Evolutionary conservation across 495 filamentous ascomycete genomes (phyloP), one percentile per base, ranked within the genome.

Genomic region (Aspergillus homomorphus): DNA sequence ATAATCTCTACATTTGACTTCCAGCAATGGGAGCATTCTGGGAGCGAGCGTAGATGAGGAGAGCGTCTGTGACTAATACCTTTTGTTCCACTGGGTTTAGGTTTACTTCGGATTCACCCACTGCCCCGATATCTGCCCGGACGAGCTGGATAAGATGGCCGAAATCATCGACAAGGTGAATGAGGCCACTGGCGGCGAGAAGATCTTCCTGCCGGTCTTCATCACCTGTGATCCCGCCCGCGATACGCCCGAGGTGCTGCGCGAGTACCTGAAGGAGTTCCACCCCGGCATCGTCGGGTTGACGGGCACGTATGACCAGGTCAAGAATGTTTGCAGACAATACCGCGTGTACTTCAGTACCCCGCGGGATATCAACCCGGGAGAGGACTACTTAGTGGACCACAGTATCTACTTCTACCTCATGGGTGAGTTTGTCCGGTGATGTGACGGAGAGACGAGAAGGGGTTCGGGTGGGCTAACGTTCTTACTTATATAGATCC

Each of bases 321-420:
- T 96, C 62, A 96, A 95, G 77, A 77, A 87, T 54, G 84, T 91
- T 57, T 98, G 94, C 80, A 96, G 95, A 77, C 87, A 86, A 53
- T 98, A 98, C 71, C 82, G 94, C 21, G 94, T 98, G 38, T 98
- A 98, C 77, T 98, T 98, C 69, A 92, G 88, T 64, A 98, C 94
- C 44, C 94, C 94, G 62, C 76, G 79, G 61, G 79, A 92, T 58
- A 89, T 96, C 49, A 86, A 93, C 78, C 86, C 90, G 2, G 94
- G 91, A 9, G 89, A 96, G 78, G 94, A 98, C 72, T 98, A 98
- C 74, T 73, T 98, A 60, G 94, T 98, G 42, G 94, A 98, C 75
- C 94, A 98, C 76, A 96, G 91, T 68, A 98, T 98, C 61, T 98
- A 98, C 79, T 98, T 98, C 68, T 98, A 98, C 71, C 74, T 98